Base-by-base conservation (phyloP, 495 filamentous ascomycete genomes). In the Lasiosphaeria miniovina region DNA sequence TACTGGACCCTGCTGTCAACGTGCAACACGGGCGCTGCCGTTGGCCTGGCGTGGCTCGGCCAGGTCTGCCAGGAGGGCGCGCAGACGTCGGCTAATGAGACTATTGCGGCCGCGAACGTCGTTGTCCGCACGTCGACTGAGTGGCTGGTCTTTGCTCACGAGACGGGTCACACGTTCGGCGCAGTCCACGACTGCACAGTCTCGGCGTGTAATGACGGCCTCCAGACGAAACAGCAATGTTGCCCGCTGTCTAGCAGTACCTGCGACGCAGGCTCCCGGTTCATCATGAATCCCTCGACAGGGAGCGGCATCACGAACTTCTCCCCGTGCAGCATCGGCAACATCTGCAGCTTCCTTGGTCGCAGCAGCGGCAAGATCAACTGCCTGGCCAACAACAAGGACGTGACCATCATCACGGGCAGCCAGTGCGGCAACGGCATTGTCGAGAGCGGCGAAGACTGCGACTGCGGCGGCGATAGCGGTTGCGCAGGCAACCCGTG, bases 101-200 rank as follows among this genome's bases (percentile, higher is more conserved):
- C 84, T 3, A 87, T 95, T 49, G 87, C 86, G 17, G 89, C 90
- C 24, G 88, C 94, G 48, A 97, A 97, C 70, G 90, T 98, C 32
- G 92, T 98, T 17, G 88, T 91, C 15, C 85, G 86, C 52, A 96
- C 90, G 3, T 77, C 83, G 10, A 88, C 84, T 24, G 91, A 96
- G 64, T 98, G 95, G 95, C 91, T 96, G 70, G 90, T 98, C 54
- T 91, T 98, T 74, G 93, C 94, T 60, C 94, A 98, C 67, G 95
- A 98, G 71, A 85, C 89, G 11, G 94, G 94, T 9, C 94, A 98
- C 64, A 97, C 91, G 0, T 96, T 96, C 67, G 94, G 94, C 46
- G 95, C 94, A 11, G 91, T 96, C 41, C 94, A 98, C 69, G 94
- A 98, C 74, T 98, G 94, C 71, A 86, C 82, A 4, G 66, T 77